Evolutionary conservation across 1,284 basidiomycete genomes (phyloP).

Genomic region (Irpex sp.): DNA sequence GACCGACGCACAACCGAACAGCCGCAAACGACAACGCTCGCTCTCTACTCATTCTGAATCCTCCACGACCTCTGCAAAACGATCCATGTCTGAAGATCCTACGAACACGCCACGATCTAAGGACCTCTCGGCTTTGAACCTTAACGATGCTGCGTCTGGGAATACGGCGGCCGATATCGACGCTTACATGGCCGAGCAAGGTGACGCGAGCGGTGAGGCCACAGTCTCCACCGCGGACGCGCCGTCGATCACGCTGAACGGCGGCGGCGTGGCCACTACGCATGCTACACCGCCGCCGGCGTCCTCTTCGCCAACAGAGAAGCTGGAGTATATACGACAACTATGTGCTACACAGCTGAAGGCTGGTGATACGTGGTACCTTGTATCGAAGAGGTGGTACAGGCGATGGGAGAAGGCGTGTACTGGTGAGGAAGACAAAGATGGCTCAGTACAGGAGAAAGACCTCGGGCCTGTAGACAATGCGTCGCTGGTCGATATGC

Average conservation of each 20-base stretch:
- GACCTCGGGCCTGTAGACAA: conserved; percentile 77
- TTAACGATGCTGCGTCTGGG: conserved; percentile 29
- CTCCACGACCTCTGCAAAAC: conserved; percentile 65
- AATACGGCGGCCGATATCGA: conserved; percentile 39
- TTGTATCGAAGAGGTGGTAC: conserved; percentile 70
- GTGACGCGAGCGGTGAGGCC: conserved; percentile 31
- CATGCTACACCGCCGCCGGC: conserved; percentile 18
- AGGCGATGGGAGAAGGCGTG: conserved; percentile 69
- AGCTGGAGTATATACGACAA: conserved; percentile 42
- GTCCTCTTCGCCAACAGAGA: conserved; percentile 29
- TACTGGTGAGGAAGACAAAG: conserved; percentile 61
- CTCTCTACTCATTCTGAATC: conserved; percentile 43
- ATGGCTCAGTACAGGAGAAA: conserved; percentile 50
- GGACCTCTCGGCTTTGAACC: conserved; percentile 37
- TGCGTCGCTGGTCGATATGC: conserved; percentile 49
- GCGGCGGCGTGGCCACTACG: conserved; percentile 16
- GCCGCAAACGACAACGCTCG: conserved; percentile 45
- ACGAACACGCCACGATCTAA: conserved; percentile 37
- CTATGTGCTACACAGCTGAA: conserved; percentile 45
- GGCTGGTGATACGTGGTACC: conserved; percentile 72
- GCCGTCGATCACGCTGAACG: conserved; percentile 3
- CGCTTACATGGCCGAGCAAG: conserved; percentile 68
- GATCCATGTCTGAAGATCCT: conserved; percentile 58
- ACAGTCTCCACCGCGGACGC: conserved; percentile 4
- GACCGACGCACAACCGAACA: conserved; percentile 20